Evolutionary conservation across 2,329 filamentous ascomycete species (phyloP).

Genomic region (Phaeomoniella chlamydospora): DNA sequence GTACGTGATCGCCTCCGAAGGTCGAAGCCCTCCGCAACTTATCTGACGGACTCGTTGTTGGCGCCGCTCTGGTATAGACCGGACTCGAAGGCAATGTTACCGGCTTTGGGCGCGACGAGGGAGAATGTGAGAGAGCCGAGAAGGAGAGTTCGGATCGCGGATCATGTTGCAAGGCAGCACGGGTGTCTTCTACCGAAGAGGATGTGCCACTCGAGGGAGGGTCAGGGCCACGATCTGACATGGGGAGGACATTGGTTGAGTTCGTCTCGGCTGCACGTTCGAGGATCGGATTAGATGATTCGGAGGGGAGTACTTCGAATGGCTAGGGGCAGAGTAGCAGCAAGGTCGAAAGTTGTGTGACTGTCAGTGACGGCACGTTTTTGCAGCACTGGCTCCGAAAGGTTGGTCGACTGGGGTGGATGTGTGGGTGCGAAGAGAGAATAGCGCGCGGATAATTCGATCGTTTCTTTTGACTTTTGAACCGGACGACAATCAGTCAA

Average conservation of each 20-base stretch:
- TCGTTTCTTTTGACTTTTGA: no score
- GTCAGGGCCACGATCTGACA: slow-evolving; percentile 32
- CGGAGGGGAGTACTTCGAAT: no score
- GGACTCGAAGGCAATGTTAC: slow-evolving; percentile 15
- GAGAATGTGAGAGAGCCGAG: slow-evolving; percentile 13
- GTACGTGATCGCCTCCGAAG: slow-evolving; percentile 16
- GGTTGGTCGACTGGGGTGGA: no score
- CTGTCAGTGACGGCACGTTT: no score
- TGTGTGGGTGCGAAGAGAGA: no score
- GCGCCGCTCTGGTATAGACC: slow-evolving; percentile 8
- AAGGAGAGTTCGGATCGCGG: background rate
- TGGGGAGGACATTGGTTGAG: slow-evolving; percentile 35
- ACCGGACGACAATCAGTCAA: no score
- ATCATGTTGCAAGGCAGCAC: background rate
- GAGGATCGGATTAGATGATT: no score
- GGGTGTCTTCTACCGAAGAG: slow-evolving; percentile 31
- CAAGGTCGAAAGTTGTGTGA: no score
- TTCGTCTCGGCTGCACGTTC: no score
- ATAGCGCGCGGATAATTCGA: no score
- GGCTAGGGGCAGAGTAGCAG: no score
- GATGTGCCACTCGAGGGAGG: slow-evolving; percentile 23
- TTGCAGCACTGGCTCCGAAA: no score
- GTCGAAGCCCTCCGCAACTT: slow-evolving; percentile 7
- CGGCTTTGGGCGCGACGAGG: slow-evolving; percentile 18
- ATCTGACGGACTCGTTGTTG: slow-evolving; percentile 5